Evolutionary conservation across 2,329 filamentous ascomycete species (phyloP).

Genomic region (Daldinia eschscholtzii): DNA sequence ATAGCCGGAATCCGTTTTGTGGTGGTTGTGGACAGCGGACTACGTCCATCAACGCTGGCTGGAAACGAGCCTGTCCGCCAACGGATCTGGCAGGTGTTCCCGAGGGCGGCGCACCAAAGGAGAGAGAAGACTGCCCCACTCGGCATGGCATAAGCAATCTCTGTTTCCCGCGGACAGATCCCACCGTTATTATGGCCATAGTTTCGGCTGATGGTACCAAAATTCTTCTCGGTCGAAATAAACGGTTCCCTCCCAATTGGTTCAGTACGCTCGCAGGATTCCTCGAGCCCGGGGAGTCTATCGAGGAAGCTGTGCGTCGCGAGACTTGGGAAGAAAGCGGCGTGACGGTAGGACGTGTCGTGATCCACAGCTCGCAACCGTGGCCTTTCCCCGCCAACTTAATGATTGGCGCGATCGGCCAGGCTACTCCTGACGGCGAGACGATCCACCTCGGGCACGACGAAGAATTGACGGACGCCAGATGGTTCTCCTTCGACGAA

Average conservation of each 20-base stretch:
- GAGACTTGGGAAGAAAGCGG: conserved; percentile 91
- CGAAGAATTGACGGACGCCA: conserved; percentile 88
- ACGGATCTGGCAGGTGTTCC: conserved; percentile 68
- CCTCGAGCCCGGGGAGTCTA: conserved; percentile 85
- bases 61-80: conserved; percentile 83
- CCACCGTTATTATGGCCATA: conserved; percentile 94
- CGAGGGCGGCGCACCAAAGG: conserved; percentile 57
- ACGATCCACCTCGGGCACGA: conserved; percentile 86
- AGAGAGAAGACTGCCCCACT: conserved; percentile 80
- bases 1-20: conserved; percentile 91
- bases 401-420: conserved; percentile 90
- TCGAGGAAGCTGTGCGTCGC: conserved; percentile 85
- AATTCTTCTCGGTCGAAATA: conserved; percentile 86
- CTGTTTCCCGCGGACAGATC: conserved; percentile 91
- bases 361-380: conserved; percentile 86
- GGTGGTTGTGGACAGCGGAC: conserved; percentile 88
- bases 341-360: conserved; percentile 79
- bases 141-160: conserved; percentile 90
- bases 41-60: conserved; percentile 81
- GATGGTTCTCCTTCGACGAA: conserved; percentile 88
- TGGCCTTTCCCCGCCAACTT: conserved; percentile 89
- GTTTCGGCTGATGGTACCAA: conserved; percentile 82
- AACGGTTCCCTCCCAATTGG: conserved; percentile 85
- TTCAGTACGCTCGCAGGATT: conserved; percentile 92
- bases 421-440: conserved; percentile 84